A percentile compares a stretch with the other conserved stretches of the same genome.
Conservation (phyloP, 495 filamentous ascomycete species). For the Cercophora sp. region DNA sequence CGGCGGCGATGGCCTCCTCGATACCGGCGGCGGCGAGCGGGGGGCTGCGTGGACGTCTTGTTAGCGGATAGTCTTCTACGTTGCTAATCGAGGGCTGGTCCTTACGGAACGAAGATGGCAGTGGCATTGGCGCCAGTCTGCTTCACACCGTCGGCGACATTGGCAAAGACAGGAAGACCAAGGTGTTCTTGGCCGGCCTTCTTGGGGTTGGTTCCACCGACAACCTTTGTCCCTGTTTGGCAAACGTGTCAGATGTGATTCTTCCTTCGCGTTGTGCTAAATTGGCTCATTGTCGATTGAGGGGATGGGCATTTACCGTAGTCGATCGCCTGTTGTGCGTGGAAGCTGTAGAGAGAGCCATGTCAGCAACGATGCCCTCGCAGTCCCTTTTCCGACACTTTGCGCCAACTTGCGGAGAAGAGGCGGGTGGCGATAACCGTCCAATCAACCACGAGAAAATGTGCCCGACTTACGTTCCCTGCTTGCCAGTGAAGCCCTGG, state of each 20-base stretch:
- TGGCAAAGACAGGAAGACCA: conserved; percentile 88
- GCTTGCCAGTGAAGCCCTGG: conserved; percentile 97
- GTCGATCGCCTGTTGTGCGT: conserved; percentile 95
- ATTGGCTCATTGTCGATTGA: background rate
- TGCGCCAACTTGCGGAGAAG: conserved; percentile 4
- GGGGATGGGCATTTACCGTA: conserved; percentile 62
- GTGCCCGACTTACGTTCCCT: conserved; percentile 97
- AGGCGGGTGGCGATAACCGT: conserved; percentile 16
- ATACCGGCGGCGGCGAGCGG: conserved; percentile 91
- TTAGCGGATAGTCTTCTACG: conserved; percentile 7
- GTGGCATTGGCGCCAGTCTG: conserved; percentile 86
- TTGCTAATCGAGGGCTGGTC: background rate
- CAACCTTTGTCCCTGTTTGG: conserved; percentile 80
- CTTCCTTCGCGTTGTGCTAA: background rate
- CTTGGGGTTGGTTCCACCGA: conserved; percentile 98
- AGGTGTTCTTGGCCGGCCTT: conserved; percentile 91
- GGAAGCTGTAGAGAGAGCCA: conserved; percentile 62
- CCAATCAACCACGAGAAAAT: background rate
- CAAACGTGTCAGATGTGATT: conserved; percentile 14
- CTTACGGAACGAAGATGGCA: conserved; percentile 96
- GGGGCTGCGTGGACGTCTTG: conserved; percentile 51
- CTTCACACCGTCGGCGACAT: conserved; percentile 83
- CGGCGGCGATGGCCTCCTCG: conserved; percentile 90
- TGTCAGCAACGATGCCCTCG: conserved; percentile 35
- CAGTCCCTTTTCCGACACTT: background rate